phyloP scores from a whole-genome alignment of 2,329 filamentous ascomycete species.

The Pseudofabraea citricarpa region DNA sequence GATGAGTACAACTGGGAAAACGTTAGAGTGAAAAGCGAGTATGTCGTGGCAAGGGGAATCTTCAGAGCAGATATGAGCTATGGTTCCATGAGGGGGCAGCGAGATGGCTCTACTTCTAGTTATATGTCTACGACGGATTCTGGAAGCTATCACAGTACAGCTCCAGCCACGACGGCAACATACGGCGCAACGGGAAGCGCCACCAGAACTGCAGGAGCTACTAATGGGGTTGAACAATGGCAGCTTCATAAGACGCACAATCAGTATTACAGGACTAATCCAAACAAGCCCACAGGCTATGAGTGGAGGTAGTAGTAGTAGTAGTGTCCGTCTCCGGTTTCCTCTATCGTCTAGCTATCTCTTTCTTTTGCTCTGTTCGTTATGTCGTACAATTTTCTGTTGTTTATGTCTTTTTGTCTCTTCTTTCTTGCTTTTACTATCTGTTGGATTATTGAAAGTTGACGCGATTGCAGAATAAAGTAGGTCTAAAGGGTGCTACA shows the following conservation, averaged over 20 bases:
- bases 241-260: not conserved
- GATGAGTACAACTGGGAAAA: not conserved
- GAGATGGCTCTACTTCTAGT: not conserved
- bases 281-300: not conserved
- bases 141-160: not conserved
- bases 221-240: not conserved
- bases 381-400: not conserved
- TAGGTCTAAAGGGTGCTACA: no score
- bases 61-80: not conserved
- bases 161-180: not conserved
- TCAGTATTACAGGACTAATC: not conserved
- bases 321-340: not conserved
- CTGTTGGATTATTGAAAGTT: no score
- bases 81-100: not conserved
- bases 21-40: not conserved
- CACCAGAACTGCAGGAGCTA: not conserved
- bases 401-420: not conserved
- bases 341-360: not conserved
- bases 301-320: not conserved
- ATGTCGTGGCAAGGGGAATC: not conserved
- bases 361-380: not conserved
- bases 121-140: not conserved
- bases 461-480: no score
- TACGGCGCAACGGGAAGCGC: not conserved
- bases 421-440: not conserved